Conservation (phyloP, 2,329 filamentous ascomycete species). For the Akanthomyces muscarius region DNA sequence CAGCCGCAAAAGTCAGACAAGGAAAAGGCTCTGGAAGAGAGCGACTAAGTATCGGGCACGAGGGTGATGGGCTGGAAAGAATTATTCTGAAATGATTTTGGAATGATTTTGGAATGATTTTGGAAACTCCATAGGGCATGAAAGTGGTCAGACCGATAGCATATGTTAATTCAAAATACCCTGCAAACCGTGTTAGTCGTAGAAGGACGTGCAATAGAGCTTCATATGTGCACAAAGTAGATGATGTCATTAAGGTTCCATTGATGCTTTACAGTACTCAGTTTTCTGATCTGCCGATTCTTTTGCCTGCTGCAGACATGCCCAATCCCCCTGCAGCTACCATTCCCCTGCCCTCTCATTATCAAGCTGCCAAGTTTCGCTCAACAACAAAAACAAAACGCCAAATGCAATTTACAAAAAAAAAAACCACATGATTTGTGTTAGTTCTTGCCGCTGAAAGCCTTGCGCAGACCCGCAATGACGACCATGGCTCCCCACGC, state of each 20-base stretch:
- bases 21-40: slow-evolving; percentile 12
- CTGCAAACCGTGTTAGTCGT: too few relatives aligned
- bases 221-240: neutral
- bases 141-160: too few relatives aligned
- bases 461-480: slow-evolving; percentile 38
- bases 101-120: too few relatives aligned
- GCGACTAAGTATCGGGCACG: neutral
- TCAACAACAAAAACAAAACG: slow-evolving; percentile 1
- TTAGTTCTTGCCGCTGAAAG: slow-evolving; percentile 3
- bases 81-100: too few relatives aligned
- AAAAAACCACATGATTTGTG: neutral
- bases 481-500: slow-evolving; percentile 65
- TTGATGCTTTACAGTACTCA: neutral
- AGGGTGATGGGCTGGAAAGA: neutral
- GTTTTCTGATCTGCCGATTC: neutral
- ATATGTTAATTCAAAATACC: too few relatives aligned
- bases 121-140: too few relatives aligned
- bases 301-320: neutral
- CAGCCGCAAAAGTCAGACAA: slow-evolving; percentile 12
- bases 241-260: neutral
- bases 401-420: slow-evolving; percentile 1
- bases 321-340: neutral
- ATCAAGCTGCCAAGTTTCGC: neutral
- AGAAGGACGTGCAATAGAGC: neutral
- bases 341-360: neutral